phyloP scores from a whole-genome alignment of 1,139 yeast genomes.

The Yarrowia galli region DNA sequence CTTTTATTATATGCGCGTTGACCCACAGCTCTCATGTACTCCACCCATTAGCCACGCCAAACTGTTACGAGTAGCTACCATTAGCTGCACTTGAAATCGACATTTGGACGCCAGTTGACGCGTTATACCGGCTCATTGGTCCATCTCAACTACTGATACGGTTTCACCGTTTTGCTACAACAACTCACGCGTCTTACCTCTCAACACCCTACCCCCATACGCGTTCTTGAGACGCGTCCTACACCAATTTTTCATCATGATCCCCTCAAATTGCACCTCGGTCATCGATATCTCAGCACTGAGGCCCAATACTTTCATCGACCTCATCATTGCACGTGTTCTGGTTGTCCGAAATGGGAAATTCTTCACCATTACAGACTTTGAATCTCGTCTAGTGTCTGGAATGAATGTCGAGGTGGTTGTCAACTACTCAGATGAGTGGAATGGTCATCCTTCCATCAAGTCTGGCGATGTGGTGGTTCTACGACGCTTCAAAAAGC shows the following conservation, averaged over 20 bases:
- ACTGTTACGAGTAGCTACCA: too few relatives aligned
- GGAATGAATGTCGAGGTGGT: background rate
- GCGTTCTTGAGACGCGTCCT: too few relatives aligned
- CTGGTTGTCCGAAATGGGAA: background rate
- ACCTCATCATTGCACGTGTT: background rate
- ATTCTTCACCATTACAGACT: background rate
- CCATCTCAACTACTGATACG: too few relatives aligned
- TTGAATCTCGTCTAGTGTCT: background rate
- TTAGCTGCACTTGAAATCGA: background rate
- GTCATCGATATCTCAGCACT: background rate
- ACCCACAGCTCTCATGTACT: background rate
- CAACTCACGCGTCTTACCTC: too few relatives aligned
- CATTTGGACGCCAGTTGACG: too few relatives aligned
- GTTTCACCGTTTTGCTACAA: too few relatives aligned
- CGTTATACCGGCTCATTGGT: too few relatives aligned
- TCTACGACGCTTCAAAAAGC: background rate
- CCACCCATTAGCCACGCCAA: background rate
- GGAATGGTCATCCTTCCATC: background rate
- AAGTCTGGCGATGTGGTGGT: background rate
- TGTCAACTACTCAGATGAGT: background rate
- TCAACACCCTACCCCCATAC: too few relatives aligned
- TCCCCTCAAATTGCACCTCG: background rate
- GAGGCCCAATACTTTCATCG: background rate
- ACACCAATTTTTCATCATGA: background rate
- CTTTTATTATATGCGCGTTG: too few relatives aligned